Evolutionary conservation across 2,329 filamentous ascomycete genomes (phyloP), one percentile per base, ranked within the genome.

Genomic region (Verticillium alfalfae): DNA sequence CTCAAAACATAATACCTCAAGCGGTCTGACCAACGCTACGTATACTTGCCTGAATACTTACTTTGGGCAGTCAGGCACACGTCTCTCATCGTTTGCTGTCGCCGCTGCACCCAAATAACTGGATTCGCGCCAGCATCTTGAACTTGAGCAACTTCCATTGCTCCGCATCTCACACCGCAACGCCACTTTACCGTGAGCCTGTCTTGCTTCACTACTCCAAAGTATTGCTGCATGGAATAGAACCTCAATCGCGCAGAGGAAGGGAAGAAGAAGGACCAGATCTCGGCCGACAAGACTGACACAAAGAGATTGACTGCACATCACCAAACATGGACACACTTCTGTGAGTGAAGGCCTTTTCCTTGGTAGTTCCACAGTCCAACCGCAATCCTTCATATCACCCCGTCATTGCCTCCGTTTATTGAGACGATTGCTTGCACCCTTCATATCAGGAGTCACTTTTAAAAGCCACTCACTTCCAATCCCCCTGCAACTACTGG

Each of bases 321-420:
- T 13, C 45, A 52, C n/a, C 36, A 26, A 67, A 56, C 13, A 73
- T 73, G 71, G 71, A 73, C 52, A 73, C 71, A 34, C 61, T 73
- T 61, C 63, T 73, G 71, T 73, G 64, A 69, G 71, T 69, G 45
- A 22, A 18, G 45, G n/a, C 45, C n/a, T 22, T 52, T 52, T 12
- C 36, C 36, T 37, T 9, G 9, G 9, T 37, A 13, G 6, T 37
- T 37, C 36, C 36, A 10, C 26, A 5, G 26, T 5, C 26, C 26
- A 31, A 31, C 26, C 4, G 26, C 26, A 31, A 31, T 37, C 36
- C n/a, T 52, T 18, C 16, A 52, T 52, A 13, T 18, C 45, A 31
- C 22, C 45, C 45, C 18, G 26, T 26, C 45, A 22, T 52, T 52
- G 0, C 18, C 22, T n/a, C 45, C 26, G 9, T 10, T 22, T 22